Evolutionary conservation across 1,284 basidiomycete genomes (phyloP), one percentile per base, ranked within the genome.

Genomic region (Ustilago loliicola): DNA sequence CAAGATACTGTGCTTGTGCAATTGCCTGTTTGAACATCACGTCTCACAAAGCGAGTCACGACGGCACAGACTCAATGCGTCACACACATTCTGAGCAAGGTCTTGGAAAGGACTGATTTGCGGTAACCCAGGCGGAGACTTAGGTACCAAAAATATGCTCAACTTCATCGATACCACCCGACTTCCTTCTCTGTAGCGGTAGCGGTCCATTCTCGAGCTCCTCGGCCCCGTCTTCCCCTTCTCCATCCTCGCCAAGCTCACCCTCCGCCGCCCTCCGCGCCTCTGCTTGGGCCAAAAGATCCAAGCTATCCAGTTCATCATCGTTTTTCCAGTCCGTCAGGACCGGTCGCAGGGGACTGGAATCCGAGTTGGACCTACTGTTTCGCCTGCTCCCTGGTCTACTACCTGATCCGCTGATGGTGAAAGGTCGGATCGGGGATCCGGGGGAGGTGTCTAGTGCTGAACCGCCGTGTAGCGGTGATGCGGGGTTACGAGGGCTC

Each of bases 151-250:
- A 83, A 32, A 83, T 80, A 58, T 83, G 80, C 58, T 83, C 81
- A 11, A 83, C 80, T 65, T 83, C 77, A 51, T 85, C 83, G 21
- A 84, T 83, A 23, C 84, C 82, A 1, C 80, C 79, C 23, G 77
- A 80, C 59, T 81, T 79, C 50, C 77, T 84, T 29, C 68, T 70
- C 45, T 82, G 72, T 52, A 71, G 61, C 29, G 69, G 78, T 40
- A 61, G 42, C 8, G 64, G 72, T n/a, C 51, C 48, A 11, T n/a
- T 34, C 19, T 52, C 42, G n/a, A 45, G 17, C 34, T 19, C n/a
- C 25, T 48, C 70, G 11, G 70, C 55, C 10, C 40, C 57, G 1
- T 53, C 77, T 10, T 70, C 82, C 11, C 67, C 65, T 0, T 80
- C 75, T 42, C 77, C 80, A 11, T 57, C 68, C 21, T 54, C 58